Base-by-base conservation (phyloP, 306 rosid genomes). In the Quercus bicolor region DNA sequence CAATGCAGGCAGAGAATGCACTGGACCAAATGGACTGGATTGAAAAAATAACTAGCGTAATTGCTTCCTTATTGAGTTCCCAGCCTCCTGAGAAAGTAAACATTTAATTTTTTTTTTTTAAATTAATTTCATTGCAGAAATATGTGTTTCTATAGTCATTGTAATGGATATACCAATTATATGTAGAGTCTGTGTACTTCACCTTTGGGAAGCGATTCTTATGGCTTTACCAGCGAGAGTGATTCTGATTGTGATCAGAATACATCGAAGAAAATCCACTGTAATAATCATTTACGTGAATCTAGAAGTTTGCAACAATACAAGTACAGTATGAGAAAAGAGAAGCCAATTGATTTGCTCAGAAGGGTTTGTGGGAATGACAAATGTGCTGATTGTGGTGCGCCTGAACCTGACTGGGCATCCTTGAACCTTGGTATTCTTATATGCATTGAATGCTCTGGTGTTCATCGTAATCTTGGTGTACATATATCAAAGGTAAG, bases 351-450 rank as follows among this genome's bases (percentile, higher is more conserved):
- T 83, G 92, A 89, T 79, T 76, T 90, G 73, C 90, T 92, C 52
- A 89, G 92, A 85, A 85, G 80, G 72, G 96, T 92, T 73, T 28
- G 86, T 10, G 97, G 97, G 54, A 92, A 92, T 85, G 96, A 92
- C 78, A 90, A 80, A 79, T 92, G 97, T 82, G 97, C 95, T 66
- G 96, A 92, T 82, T 92, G 97, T 80, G 96, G 96, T 70, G 90
- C 91, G 43, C 90, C 96, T 71, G 97, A 89, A 72, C 97, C 97
- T 72, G 92, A 92, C 54, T 92, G 97, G 96, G 97, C 96, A 77
- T 92, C 97, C 76, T 79, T 92, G 77, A 92, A 92, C 89, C 95
- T 92, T 9, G 96, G 97, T 51, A 85, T 90, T 82, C 91, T 92
- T 74, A 64, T 92, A 80, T 92, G 97, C 86, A 92, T 90, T 15